These are phyloP conservation scores for Lyophyllum decastes DNA, from an alignment of 768 basidiomycete genomes.

Conservation along the genomic window DNA sequence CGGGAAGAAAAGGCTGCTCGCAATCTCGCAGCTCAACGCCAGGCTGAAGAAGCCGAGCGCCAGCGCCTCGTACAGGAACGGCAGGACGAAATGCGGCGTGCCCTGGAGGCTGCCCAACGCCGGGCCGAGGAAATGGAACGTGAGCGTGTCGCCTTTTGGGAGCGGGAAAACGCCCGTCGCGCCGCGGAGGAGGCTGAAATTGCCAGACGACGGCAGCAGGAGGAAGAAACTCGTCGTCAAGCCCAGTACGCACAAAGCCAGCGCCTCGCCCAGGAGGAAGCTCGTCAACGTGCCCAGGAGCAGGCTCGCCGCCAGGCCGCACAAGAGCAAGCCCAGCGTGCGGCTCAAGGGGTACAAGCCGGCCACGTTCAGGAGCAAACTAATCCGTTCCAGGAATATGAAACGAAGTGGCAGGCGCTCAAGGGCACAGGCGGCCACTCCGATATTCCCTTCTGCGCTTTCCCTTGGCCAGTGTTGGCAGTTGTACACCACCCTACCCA, in stretches of 20 bases:
- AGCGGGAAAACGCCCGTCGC: neutral
- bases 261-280: conserved; percentile 2
- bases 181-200: neutral
- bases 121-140: neutral
- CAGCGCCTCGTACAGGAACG: no score
- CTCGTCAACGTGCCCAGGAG: neutral
- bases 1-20: neutral
- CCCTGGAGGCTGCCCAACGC: neutral
- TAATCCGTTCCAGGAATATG: conserved; percentile 14
- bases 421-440: neutral
- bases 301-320: neutral
- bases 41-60: neutral
- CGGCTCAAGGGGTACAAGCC: neutral
- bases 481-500: conserved; percentile 20
- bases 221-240: neutral
- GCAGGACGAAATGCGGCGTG: no score
- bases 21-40: no score
- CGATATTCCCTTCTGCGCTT: conserved; percentile 2
- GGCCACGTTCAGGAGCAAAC: neutral
- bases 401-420: conserved; percentile 13
- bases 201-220: neutral
- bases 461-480: conserved; percentile 13
- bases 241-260: conserved; percentile 6
- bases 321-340: conserved; percentile 1
- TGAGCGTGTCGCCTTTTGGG: neutral